phyloP scores from a whole-genome alignment of 352 stramenopile species.

The Pythium pectinolyticum region DNA sequence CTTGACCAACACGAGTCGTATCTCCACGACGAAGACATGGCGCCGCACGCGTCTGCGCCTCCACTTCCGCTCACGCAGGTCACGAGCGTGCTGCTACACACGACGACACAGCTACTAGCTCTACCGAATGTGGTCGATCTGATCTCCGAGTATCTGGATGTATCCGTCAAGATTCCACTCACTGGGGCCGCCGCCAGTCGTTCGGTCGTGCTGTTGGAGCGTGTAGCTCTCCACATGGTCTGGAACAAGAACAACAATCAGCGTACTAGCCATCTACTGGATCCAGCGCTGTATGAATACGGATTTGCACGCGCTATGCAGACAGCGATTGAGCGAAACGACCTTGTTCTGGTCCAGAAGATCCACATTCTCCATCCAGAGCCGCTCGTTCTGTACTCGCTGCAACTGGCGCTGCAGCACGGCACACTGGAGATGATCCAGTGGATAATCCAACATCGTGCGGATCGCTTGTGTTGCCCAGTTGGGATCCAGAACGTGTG shows the following conservation, averaged over 20 bases:
- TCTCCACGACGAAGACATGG: no score
- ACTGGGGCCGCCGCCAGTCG: neutral
- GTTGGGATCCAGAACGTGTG: slow-evolving; percentile 2
- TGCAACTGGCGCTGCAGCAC: neutral
- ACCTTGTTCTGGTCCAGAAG: slow-evolving; percentile 1
- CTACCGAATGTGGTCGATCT: slow-evolving; percentile 19
- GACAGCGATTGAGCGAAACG: slow-evolving; percentile 1
- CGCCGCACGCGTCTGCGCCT: no score
- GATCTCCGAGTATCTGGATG: neutral
- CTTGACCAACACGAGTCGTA: no score
- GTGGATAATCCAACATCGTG: slow-evolving; percentile 12
- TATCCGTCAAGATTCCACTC: neutral
- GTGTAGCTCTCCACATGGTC: neutral
- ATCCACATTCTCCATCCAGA: slow-evolving; percentile 3
- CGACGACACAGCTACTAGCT: no score
- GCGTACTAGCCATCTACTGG: no score
- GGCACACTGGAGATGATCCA: slow-evolving; percentile 5
- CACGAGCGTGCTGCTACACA: no score
- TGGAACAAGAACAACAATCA: no score
- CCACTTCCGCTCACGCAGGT: no score
- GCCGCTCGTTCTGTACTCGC: slow-evolving; percentile 1
- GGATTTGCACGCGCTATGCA: neutral
- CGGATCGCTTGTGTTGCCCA: neutral
- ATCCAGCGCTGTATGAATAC: neutral
- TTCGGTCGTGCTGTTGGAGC: neutral